Evolutionary conservation across 805 yeast species (phyloP).

Genomic region (Lachancea mirantina): DNA sequence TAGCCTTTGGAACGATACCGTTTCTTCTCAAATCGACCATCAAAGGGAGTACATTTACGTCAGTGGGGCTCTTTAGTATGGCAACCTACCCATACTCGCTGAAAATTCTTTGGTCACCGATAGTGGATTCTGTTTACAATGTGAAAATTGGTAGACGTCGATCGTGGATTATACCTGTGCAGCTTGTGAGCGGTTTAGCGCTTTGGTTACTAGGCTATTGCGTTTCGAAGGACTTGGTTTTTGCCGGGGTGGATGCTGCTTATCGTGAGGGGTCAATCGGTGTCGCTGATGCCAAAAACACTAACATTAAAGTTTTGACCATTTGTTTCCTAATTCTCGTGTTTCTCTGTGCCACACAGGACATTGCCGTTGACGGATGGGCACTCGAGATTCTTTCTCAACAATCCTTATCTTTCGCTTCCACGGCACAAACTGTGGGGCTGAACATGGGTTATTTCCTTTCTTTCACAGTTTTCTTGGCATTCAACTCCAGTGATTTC

Average conservation of each 20-base stretch:
- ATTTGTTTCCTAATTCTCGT: constrained; percentile 68
- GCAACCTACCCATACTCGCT: constrained; percentile 94
- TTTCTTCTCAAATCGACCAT: constrained; percentile 65
- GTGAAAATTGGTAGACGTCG: constrained; percentile 69
- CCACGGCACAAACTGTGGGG: constrained; percentile 96
- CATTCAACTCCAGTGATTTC: constrained; percentile 86
- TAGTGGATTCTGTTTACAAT: constrained; percentile 81
- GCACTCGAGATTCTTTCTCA: constrained; percentile 81
- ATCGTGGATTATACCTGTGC: constrained; percentile 94
- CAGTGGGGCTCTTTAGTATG: constrained; percentile 82
- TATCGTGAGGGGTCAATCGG: constrained; percentile 13
- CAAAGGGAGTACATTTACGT: constrained; percentile 67
- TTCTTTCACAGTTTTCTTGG: constrained; percentile 85
- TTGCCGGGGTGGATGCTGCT: constrained; percentile 34
- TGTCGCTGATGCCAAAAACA: constrained; percentile 2
- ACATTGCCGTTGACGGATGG: constrained; percentile 99
- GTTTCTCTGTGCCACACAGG: constrained; percentile 92
- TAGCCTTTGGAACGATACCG: constrained; percentile 92
- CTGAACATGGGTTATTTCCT: constrained; percentile 87
- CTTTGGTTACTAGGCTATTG: constrained; percentile 54
- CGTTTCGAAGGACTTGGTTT: constrained; percentile 39
- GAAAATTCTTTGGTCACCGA: constrained; percentile 90
- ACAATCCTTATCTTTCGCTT: constrained; percentile 78
- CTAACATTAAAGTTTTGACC: constrained; percentile 42
- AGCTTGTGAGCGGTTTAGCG: constrained; percentile 65